Evolutionary conservation across 2,329 filamentous ascomycete genomes (phyloP).

Genomic region (Colletotrichum truncatum): DNA sequence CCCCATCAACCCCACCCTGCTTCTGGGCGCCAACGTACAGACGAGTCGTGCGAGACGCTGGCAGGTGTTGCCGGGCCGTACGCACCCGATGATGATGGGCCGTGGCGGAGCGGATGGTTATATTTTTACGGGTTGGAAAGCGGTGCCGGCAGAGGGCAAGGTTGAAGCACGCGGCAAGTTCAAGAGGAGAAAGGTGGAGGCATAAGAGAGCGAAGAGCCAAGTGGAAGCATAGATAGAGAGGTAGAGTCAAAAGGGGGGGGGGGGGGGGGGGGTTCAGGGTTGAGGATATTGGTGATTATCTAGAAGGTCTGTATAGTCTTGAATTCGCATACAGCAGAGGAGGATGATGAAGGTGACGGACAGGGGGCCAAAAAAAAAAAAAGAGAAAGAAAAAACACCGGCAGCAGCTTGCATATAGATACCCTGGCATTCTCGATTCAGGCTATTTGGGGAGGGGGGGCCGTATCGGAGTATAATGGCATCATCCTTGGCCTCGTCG

Average conservation of each 20-base stretch:
- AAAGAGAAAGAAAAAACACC: neutral
- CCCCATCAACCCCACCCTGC: constrained; percentile 84
- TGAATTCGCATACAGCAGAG: neutral
- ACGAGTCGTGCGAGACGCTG: constrained; percentile 81
- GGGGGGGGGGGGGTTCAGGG: neutral
- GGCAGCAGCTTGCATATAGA: constrained; percentile 15
- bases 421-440: constrained; percentile 17
- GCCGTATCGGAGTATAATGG: constrained; percentile 17
- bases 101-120: constrained; percentile 90
- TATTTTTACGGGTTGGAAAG: constrained; percentile 84
- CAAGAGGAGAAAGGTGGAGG: constrained; percentile 72
- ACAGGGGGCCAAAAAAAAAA: too few species aligned
- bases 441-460: neutral
- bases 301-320: neutral
- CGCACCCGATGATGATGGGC: constrained; percentile 93
- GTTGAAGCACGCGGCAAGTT: constrained; percentile 86
- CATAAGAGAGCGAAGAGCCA: constrained; percentile 30
- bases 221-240: too few species aligned
- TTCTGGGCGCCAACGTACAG: constrained; percentile 84
- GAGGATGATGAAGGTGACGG: neutral
- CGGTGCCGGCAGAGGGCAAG: constrained; percentile 80
- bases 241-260: too few species aligned
- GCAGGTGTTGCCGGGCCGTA: constrained; percentile 92
- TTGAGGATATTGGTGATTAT: too few species aligned
- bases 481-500: constrained; percentile 19